Evolutionary conservation across 257 asterid genomes (phyloP).

Genomic region (Linaria vulgaris): DNA sequence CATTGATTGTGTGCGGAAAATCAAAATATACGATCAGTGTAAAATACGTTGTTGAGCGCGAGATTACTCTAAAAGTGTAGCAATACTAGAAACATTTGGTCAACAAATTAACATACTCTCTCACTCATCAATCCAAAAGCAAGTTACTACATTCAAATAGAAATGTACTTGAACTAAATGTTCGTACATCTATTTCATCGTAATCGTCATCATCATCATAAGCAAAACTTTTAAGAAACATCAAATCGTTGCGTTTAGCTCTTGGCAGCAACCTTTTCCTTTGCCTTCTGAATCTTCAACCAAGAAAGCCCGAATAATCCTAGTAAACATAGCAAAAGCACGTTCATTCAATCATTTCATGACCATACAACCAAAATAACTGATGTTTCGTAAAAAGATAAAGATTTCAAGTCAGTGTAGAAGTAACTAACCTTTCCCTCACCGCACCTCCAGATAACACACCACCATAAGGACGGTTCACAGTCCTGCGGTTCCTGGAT

Average conservation of each 20-base stretch:
- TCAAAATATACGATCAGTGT: neutral
- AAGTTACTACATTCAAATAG: conserved; percentile 13
- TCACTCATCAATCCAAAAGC: conserved; percentile 12
- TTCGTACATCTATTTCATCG: conserved; percentile 27
- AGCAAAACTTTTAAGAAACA: conserved; percentile 26
- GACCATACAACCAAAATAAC: neutral
- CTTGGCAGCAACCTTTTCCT: conserved; percentile 54
- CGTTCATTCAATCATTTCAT: neutral
- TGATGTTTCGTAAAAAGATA: neutral
- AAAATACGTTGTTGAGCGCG: neutral
- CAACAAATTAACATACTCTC: conserved; percentile 11
- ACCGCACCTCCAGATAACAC: conserved; percentile 68
- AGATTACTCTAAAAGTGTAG: neutral
- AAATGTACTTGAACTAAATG: neutral
- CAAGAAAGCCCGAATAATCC: conserved; percentile 73
- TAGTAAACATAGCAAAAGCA: conserved; percentile 6
- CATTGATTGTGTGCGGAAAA: no score
- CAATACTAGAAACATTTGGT: neutral
- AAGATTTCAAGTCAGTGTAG: neutral
- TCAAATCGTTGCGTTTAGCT: conserved; percentile 29
- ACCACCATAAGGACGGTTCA: conserved; percentile 74
- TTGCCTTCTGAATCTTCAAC: conserved; percentile 76
- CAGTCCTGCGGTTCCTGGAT: conserved; percentile 71
- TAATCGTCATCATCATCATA: conserved; percentile 45
- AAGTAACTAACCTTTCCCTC: conserved; percentile 61